Evolutionary conservation across 768 basidiomycete genomes (phyloP), one percentile per base, ranked within the genome.

Genomic region (Clathrus columnatus): DNA sequence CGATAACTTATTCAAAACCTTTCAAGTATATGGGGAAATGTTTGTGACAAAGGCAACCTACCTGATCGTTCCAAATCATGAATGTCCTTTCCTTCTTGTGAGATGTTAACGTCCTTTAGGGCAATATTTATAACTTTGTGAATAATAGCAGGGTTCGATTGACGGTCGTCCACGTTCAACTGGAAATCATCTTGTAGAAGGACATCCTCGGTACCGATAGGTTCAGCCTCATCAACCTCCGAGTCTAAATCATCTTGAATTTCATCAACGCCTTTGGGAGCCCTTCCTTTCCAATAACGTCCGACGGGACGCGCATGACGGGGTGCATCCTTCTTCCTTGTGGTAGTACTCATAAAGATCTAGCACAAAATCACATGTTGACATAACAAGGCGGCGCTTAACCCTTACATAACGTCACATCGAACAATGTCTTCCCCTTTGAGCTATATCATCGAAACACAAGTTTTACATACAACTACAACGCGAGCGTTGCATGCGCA

Each of bases 281-380:
- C 88, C 62, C 91, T 90, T 54, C 92, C 92, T 62, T 87, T 87
- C 83, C 90, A 89, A 69, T 95, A 94, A 2, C 92, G 85, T 5
- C 81, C 85, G 2, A 81, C 90, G 4, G 92, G 89, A 50, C 77
- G 74, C n/a, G 89, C 78, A 6, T 83, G 76, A n/a, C 88, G 81
- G 20, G 85, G 81, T 7, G 88, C 87, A 57, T 81, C 79, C 61
- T 91, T 91, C 26, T 27, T 55, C 26, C 32, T 55, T 29, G 26
- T 47, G n/a, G n/a, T n/a, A n/a, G n/a, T n/a, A n/a, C n/a, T n/a
- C n/a, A n/a, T n/a, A n/a, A n/a, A n/a, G n/a, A n/a, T n/a, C n/a
- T n/a, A n/a, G n/a, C n/a, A n/a, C n/a, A n/a, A n/a, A n/a, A n/a
- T n/a, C n/a, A n/a, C n/a, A n/a, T n/a, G n/a, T n/a, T n/a, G n/a